Evolutionary conservation across 2,329 filamentous ascomycete species (phyloP), one percentile per base, ranked within the genome.

Genomic region (Ceratocystis papillata): DNA sequence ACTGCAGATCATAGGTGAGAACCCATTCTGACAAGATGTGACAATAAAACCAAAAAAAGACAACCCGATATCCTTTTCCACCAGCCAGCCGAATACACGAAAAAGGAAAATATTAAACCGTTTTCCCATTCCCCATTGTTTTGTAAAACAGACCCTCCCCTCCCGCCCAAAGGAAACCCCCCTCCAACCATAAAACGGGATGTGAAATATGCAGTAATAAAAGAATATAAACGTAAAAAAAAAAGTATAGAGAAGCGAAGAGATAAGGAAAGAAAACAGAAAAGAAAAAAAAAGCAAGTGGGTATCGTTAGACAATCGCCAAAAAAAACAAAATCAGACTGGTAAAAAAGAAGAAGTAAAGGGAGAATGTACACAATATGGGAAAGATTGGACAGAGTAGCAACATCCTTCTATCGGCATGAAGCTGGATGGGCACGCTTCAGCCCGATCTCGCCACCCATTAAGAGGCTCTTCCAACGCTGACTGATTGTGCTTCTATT

Each of bases 401-500:
- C 15, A 45, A 28, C 48, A 46, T 30, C 6, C 12, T 7, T 37
- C 33, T 46, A 66, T 22, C 48, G 48, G 22, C 65, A 66, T 20
- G 45, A 44, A 46, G 62, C 65, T 10, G 55, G 55, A 17, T 28
- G 55, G 3, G 59, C 60, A 69, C 78, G 76, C 75, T 84, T 84
- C 71, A 87, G 75, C 7, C 83, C 83, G 25, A 87, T 77, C 33
- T 86, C 82, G 64, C 83, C 84, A 67, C 77, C 77, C 55, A 78
- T 74, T 74, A 87, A 79, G 45, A 88, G 75, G 66, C 80, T 85
- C 77, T 82, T 84, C 85, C 85, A 88, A 70, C 85, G 76, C 63
- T 80, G 77, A 53, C 80, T 81, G 59, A 86, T 77, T 67, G 79
- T 81, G 67, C 79, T 76, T 63, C 81, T 77, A 74, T 86, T 83